Evolutionary conservation across 768 basidiomycete genomes (phyloP).

Genomic region (Goffeauzyma gilvescens): DNA sequence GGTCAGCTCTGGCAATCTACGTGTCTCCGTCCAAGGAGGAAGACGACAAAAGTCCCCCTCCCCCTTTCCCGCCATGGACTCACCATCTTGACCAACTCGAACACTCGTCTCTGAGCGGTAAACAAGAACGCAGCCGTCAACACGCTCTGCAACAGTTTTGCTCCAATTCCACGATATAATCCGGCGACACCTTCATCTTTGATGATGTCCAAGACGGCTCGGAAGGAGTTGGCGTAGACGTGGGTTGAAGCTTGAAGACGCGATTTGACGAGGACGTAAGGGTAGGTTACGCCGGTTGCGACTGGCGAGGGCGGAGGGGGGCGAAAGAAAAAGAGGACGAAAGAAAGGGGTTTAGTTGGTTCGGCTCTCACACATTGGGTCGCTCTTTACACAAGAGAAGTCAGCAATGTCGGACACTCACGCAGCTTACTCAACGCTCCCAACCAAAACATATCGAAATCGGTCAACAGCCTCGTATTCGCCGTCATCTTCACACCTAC

Average conservation of each 20-base stretch:
- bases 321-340: too few relatives aligned
- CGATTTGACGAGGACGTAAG: constrained; percentile 43
- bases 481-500: too few relatives aligned
- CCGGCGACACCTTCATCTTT: constrained; percentile 46
- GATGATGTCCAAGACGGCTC: constrained; percentile 61
- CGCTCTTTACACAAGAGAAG: too few relatives aligned
- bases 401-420: constrained; percentile 7
- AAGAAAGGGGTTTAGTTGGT: too few relatives aligned
- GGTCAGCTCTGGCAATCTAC: too few relatives aligned
- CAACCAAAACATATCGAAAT: constrained; percentile 84
- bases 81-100: constrained; percentile 31
- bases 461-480: constrained; percentile 40
- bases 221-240: constrained; percentile 54
- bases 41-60: too few relatives aligned
- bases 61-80: too few relatives aligned
- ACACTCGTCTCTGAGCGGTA: constrained; percentile 56
- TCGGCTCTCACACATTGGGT: too few relatives aligned
- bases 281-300: constrained; percentile 47
- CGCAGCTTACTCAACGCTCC: constrained; percentile 78
- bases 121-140: constrained; percentile 88
- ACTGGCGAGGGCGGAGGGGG: constrained; percentile 21
- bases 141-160: constrained; percentile 79
- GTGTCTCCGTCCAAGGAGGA: too few relatives aligned
- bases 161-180: constrained; percentile 66
- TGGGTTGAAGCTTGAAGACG: constrained; percentile 43